Conservation (phyloP, 345 rosid genomes). For the thale cress (Arabidopsis thaliana) region DNA sequence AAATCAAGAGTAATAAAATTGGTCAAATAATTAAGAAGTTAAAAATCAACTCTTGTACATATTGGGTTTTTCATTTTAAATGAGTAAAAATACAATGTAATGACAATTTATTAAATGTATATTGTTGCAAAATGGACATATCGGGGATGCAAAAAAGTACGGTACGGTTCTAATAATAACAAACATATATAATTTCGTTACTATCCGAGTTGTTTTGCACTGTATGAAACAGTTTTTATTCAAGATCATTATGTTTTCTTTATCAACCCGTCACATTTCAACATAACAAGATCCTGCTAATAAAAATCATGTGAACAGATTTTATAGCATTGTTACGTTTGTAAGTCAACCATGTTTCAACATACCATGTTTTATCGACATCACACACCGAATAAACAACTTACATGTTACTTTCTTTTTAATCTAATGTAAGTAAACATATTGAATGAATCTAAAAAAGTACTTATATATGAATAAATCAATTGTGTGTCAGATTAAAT, state of each 20-base stretch:
- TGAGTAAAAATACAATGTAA: too few species aligned
- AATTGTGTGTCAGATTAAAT: constrained; percentile 30
- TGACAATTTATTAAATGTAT: too few species aligned
- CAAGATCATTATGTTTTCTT: too few species aligned
- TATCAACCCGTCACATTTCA: background rate
- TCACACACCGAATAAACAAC: background rate
- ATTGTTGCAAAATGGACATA: too few species aligned
- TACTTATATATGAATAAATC: background rate
- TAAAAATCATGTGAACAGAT: background rate
- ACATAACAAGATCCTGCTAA: background rate
- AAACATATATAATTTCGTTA: too few species aligned
- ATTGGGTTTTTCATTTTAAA: too few species aligned
- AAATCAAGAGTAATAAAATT: background rate
- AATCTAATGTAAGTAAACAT: background rate
- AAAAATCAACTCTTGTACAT: background rate
- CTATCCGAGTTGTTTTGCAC: too few species aligned
- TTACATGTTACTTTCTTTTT: background rate
- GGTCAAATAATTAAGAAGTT: background rate
- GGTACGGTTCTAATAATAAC: too few species aligned
- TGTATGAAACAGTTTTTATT: too few species aligned
- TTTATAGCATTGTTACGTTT: too few species aligned
- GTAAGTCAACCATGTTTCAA: background rate
- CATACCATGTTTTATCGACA: background rate
- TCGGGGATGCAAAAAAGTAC: too few species aligned
- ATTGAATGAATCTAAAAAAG: constrained; percentile 13